Conservation (phyloP, 2,329 filamentous ascomycete genomes). For the Trichoderma endophyticum region DNA sequence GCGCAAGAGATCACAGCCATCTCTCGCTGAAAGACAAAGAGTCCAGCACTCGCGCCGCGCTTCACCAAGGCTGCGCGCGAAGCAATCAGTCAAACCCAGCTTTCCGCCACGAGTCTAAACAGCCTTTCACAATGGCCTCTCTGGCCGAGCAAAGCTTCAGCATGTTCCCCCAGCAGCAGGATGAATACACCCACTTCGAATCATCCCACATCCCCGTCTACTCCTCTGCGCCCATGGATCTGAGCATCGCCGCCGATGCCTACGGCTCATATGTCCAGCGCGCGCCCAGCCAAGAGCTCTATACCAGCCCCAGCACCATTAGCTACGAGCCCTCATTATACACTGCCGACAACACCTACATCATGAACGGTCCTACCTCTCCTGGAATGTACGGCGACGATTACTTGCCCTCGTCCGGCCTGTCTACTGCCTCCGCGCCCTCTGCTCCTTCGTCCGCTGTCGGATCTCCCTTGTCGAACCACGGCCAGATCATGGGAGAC, state of each 20-base stretch:
- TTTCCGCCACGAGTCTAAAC: neutral
- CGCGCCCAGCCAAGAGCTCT: slow-evolving; percentile 30
- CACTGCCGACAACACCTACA: slow-evolving; percentile 42
- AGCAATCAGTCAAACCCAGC: neutral
- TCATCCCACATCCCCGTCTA: slow-evolving; percentile 40
- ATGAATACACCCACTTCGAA: slow-evolving; percentile 47
- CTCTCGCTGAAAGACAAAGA: neutral
- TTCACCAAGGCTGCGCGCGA: slow-evolving; percentile 5
- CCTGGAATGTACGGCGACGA: slow-evolving; percentile 51
- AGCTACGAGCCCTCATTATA: slow-evolving; percentile 49
- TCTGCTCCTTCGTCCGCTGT: slow-evolving; percentile 66
- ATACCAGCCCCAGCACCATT: slow-evolving; percentile 29
- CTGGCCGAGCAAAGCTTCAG: slow-evolving; percentile 30
- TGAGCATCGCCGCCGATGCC: slow-evolving; percentile 47
- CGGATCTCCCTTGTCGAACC: slow-evolving; percentile 63
- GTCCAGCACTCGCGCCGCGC: neutral
- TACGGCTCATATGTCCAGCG: slow-evolving; percentile 41
- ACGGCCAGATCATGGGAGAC: slow-evolving; percentile 56
- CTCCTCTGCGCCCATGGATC: slow-evolving; percentile 44
- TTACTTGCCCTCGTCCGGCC: slow-evolving; percentile 52
- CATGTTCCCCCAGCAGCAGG: slow-evolving; percentile 30
- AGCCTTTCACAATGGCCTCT: slow-evolving; percentile 27
- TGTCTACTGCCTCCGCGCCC: slow-evolving; percentile 58
- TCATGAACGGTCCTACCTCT: slow-evolving; percentile 47
- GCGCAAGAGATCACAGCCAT: neutral